Conservation (phyloP, 306 rosid genomes). For the Cucumis hystrix region DNA sequence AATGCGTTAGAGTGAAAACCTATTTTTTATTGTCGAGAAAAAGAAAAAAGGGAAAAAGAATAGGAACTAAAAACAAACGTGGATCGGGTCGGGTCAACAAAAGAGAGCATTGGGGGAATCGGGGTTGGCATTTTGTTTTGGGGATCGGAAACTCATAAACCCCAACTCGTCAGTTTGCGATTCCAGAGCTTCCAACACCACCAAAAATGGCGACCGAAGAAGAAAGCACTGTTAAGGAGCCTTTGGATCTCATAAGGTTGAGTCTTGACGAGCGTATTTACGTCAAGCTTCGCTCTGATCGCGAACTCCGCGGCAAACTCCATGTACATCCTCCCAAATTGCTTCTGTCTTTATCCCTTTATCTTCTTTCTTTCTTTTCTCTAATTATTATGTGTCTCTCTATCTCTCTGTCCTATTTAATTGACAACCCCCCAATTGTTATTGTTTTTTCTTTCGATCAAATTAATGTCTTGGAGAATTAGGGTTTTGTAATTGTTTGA, state of each 20-base stretch:
- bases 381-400: background rate
- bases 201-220: conserved; percentile 67
- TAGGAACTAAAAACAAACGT: too few relatives aligned
- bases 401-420: background rate
- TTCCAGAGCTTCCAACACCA: background rate
- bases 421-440: background rate
- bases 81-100: background rate
- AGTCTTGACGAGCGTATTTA: conserved; percentile 99
- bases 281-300: conserved; percentile 91
- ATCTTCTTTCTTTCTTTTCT: background rate
- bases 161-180: background rate
- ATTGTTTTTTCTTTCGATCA: background rate
- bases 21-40: too few relatives aligned
- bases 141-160: background rate
- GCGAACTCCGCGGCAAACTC: conserved; percentile 98
- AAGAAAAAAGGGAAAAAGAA: too few relatives aligned
- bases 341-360: background rate
- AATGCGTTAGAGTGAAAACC: too few relatives aligned
- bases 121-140: background rate
- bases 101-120: background rate
- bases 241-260: conserved; percentile 91
- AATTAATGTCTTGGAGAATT: background rate
- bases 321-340: conserved; percentile 32
- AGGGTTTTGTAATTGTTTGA: background rate
- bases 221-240: conserved; percentile 98